A percentile compares a stretch with the other conserved stretches of the same genome.
Conservation (phyloP, 1,139 yeast species). For the Blastobotrys arbuscula region DNA sequence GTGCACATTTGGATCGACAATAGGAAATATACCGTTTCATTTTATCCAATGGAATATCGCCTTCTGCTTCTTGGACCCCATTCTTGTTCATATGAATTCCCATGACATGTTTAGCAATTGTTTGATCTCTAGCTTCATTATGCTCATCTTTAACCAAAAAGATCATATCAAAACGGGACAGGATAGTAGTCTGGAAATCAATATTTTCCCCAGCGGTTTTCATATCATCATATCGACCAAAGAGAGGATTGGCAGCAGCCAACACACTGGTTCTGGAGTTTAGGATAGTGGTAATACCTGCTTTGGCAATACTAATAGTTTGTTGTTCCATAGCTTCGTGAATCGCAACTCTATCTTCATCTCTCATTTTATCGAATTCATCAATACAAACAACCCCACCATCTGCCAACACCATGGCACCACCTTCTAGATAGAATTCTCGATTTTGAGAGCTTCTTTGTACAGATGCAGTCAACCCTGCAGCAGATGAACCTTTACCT, state of each 20-base stretch:
- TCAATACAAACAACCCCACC: slow-evolving; percentile 99
- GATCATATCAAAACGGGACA: slow-evolving; percentile 98
- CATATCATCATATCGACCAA: slow-evolving; percentile 93
- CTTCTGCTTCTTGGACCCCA: slow-evolving; percentile 53
- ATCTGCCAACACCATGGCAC: slow-evolving; percentile 99
- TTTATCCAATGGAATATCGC: slow-evolving; percentile 82
- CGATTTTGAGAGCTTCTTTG: slow-evolving; percentile 85
- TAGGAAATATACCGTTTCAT: slow-evolving; percentile 92
- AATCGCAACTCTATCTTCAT: slow-evolving; percentile 97
- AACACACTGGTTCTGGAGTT: slow-evolving; percentile 94
- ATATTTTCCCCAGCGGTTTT: slow-evolving; percentile 97
- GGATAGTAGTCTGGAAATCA: slow-evolving; percentile 93
- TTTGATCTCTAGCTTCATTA: slow-evolving; percentile 74
- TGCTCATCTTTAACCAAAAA: slow-evolving; percentile 96
- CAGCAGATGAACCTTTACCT: slow-evolving; percentile 99
- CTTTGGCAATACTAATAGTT: slow-evolving; percentile 97
- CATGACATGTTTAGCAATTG: slow-evolving; percentile 93
- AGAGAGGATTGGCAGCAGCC: slow-evolving; percentile 97
- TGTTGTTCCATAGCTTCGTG: slow-evolving; percentile 99
- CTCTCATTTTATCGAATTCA: slow-evolving; percentile 98
- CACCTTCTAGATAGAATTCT: slow-evolving; percentile 95
- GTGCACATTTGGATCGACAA: slow-evolving; percentile 87
- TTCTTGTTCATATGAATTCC: slow-evolving; percentile 81
- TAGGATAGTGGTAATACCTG: slow-evolving; percentile 94
- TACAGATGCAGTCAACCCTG: slow-evolving; percentile 97